phyloP scores from a whole-genome alignment of 257 asterid species.

The Apocynum venetum region DNA sequence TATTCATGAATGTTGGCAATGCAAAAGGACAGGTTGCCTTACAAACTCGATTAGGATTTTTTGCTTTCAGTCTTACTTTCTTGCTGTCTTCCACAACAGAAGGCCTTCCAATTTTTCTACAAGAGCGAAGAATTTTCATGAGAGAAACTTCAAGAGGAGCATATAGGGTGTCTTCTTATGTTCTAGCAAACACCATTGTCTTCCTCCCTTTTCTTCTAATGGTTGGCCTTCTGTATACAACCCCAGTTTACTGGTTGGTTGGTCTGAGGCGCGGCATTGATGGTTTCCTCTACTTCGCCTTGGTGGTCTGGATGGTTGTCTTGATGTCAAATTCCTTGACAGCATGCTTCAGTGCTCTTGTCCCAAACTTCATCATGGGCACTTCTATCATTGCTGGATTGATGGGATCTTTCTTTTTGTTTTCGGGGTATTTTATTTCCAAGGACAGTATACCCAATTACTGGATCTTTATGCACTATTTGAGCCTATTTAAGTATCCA shows the following conservation, averaged over 20 bases:
- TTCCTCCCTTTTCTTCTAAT: constrained; percentile 65
- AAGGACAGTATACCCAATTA: constrained; percentile 55
- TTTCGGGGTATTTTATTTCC: constrained; percentile 77
- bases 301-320: constrained; percentile 68
- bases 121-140: constrained; percentile 62
- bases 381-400: constrained; percentile 75
- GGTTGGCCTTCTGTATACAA: constrained; percentile 50
- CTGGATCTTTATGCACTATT: constrained; percentile 86
- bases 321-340: constrained; percentile 81
- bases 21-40: constrained; percentile 33
- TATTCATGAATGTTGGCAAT: constrained; percentile 57
- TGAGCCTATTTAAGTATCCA: constrained; percentile 83
- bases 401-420: constrained; percentile 88
- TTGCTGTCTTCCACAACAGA: constrained; percentile 73
- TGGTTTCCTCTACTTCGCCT: constrained; percentile 65
- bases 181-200: constrained; percentile 62
- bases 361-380: constrained; percentile 87
- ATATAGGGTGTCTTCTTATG: constrained; percentile 78
- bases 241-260: constrained; percentile 75
- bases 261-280: constrained; percentile 54
- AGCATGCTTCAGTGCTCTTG: constrained; percentile 79
- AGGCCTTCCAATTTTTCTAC: constrained; percentile 78
- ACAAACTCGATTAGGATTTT: constrained; percentile 72
- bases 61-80: constrained; percentile 74
- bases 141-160: constrained; percentile 73